Evolutionary conservation across 139 green algal species (phyloP).

Genomic region (Haematococcus sp.): DNA sequence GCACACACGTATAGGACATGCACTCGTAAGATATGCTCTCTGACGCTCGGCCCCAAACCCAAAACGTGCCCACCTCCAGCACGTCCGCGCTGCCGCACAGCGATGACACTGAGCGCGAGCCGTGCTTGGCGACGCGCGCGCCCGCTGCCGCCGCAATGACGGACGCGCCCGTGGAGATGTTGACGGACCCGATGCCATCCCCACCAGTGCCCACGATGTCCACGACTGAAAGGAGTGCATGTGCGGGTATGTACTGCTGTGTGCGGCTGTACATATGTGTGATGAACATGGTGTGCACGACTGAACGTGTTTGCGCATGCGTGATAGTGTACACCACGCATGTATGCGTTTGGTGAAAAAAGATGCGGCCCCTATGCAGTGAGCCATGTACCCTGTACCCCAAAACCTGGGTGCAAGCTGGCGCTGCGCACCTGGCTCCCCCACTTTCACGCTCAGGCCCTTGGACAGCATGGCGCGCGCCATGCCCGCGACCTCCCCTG

Average conservation of each 20-base stretch:
- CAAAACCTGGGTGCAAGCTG: too few relatives aligned
- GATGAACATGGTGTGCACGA: too few relatives aligned
- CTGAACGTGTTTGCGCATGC: too few relatives aligned
- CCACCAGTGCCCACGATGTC: slow-evolving; percentile 99
- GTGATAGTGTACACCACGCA: too few relatives aligned
- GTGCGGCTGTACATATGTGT: too few relatives aligned
- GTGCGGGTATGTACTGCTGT: too few relatives aligned
- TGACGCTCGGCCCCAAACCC: too few relatives aligned
- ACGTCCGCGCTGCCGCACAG: slow-evolving; percentile 95
- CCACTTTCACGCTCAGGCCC: slow-evolving; percentile 58
- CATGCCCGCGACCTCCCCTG: slow-evolving; percentile 90
- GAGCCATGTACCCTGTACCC: too few relatives aligned
- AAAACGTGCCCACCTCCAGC: slow-evolving; percentile 24
- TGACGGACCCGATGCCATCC: slow-evolving; percentile 96
- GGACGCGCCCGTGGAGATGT: slow-evolving; percentile 96
- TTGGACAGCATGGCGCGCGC: slow-evolving; percentile 78
- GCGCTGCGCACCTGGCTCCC: slow-evolving; percentile 44
- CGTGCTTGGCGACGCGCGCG: slow-evolving; percentile 95
- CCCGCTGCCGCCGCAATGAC: slow-evolving; percentile 93
- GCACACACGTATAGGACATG: too few relatives aligned
- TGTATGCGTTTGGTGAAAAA: too few relatives aligned
- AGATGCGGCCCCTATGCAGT: too few relatives aligned
- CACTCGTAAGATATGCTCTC: too few relatives aligned
- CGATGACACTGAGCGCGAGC: slow-evolving; percentile 89
- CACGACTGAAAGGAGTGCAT: slow-evolving; percentile 55